phyloP scores from a whole-genome alignment of 495 filamentous ascomycete genomes.

The Penicillium alfredii region DNA sequence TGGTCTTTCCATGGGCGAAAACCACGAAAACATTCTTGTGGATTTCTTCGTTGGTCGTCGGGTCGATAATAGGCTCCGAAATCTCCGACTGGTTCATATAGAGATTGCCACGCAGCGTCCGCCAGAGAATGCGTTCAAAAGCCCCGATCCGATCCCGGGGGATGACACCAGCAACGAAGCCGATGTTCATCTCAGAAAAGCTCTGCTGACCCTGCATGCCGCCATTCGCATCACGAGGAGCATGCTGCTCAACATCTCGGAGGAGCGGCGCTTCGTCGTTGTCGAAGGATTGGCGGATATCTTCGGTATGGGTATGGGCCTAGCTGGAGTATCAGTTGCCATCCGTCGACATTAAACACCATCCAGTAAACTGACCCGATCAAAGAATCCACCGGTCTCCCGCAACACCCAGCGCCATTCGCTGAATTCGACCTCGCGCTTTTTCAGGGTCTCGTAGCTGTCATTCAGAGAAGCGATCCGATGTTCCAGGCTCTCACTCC shows the following conservation, averaged over 20 bases:
- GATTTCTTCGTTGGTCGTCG: constrained; percentile 79
- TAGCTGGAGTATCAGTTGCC: constrained; percentile 19
- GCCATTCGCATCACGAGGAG: constrained; percentile 52
- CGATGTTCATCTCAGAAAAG: constrained; percentile 95
- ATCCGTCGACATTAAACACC: constrained; percentile 13
- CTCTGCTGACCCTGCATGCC: constrained; percentile 71
- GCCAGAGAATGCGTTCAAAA: constrained; percentile 96
- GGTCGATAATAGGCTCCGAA: constrained; percentile 88
- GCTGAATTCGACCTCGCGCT: constrained; percentile 89
- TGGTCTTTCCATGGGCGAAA: constrained; percentile 96
- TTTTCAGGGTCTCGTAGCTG: constrained; percentile 97
- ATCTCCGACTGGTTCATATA: constrained; percentile 99
- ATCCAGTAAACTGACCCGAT: constrained; percentile 51
- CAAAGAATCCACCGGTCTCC: constrained; percentile 95
- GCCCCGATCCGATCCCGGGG: constrained; percentile 85
- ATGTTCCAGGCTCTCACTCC: constrained; percentile 85
- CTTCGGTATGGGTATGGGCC: constrained; percentile 92
- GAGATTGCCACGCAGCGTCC: constrained; percentile 91
- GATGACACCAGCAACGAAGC: constrained; percentile 99
- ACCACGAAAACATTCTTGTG: constrained; percentile 99
- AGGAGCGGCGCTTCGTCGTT: constrained; percentile 78
- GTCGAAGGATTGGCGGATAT: constrained; percentile 87
- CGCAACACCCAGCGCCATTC: constrained; percentile 97
- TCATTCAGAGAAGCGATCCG: constrained; percentile 87
- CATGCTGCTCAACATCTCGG: constrained; percentile 78